Percentiles rank a stretch among this genome's conserved stretches.
Conservation (phyloP, 805 yeast species). For the Myxozyma sirexii region DNA sequence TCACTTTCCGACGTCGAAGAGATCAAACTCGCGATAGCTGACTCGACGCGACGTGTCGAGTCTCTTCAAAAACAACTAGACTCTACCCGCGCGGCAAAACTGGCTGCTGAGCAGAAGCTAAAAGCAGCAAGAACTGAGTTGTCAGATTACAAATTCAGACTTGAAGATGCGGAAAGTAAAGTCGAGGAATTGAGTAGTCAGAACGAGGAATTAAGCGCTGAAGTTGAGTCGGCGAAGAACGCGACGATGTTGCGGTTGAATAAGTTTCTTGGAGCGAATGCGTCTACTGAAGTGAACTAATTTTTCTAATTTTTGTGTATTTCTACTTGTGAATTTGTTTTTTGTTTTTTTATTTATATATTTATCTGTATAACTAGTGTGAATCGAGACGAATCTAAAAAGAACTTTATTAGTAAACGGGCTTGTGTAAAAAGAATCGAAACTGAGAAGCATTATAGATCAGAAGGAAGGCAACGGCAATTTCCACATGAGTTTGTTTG, state of each 20-base stretch:
- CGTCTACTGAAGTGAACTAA: conserved; percentile 13
- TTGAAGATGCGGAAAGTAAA: conserved; percentile 21
- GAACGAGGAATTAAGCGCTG: conserved; percentile 9
- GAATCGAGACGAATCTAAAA: not conserved
- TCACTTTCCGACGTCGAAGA: conserved; percentile 11
- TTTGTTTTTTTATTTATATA: not conserved
- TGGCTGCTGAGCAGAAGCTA: conserved; percentile 14
- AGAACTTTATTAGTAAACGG: not conserved
- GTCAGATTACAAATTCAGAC: conserved; percentile 9
- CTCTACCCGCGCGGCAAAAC: conserved; percentile 1
- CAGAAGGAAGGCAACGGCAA: conserved; percentile 54
- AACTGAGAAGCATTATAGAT: conserved; percentile 12
- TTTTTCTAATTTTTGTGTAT: not conserved
- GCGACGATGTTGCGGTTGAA: conserved; percentile 19
- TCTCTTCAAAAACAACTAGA: conserved; percentile 21
- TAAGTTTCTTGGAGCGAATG: conserved; percentile 21
- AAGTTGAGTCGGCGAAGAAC: conserved; percentile 6
- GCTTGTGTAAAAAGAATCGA: not conserved
- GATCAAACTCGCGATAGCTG: conserved; percentile 18
- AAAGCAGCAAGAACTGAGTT: conserved; percentile 11
- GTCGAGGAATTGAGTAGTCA: conserved; percentile 13
- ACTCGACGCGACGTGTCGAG: conserved; percentile 13
- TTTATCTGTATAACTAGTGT: not conserved
- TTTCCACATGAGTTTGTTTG: conserved; percentile 42
- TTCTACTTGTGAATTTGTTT: not conserved